phyloP scores from a whole-genome alignment of 306 rosid species.

The Sicyos edulis region DNA sequence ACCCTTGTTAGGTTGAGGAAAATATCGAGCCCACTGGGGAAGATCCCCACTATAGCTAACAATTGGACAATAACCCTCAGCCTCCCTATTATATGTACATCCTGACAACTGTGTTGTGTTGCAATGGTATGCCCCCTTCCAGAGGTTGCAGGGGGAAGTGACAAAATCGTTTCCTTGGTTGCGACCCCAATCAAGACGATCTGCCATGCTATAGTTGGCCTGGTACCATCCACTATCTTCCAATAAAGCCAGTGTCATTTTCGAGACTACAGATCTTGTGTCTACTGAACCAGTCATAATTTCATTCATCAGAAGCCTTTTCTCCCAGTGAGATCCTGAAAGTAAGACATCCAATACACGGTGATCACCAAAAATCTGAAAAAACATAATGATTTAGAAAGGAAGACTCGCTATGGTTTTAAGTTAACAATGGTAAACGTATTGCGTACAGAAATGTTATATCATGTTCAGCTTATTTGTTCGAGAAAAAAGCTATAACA shows the following conservation, averaged over 20 bases:
- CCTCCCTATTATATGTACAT: slow-evolving; percentile 97
- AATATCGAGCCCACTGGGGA: slow-evolving; percentile 93
- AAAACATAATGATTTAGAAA: no score
- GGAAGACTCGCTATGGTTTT: neutral
- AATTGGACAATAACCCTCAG: slow-evolving; percentile 97
- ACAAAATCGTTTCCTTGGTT: slow-evolving; percentile 90
- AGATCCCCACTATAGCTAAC: slow-evolving; percentile 82
- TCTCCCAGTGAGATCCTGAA: slow-evolving; percentile 97
- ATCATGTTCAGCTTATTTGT: neutral
- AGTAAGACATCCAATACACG: neutral
- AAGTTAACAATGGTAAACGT: neutral
- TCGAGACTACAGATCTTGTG: slow-evolving; percentile 94
- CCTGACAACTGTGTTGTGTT: slow-evolving; percentile 88
- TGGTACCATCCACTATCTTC: slow-evolving; percentile 99
- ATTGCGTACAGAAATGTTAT: slow-evolving; percentile 2
- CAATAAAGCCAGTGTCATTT: slow-evolving; percentile 90
- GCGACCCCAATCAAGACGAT: slow-evolving; percentile 94
- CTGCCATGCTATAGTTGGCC: slow-evolving; percentile 98
- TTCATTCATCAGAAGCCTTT: slow-evolving; percentile 95
- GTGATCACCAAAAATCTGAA: neutral
- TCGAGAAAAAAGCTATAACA: neutral
- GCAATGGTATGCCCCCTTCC: slow-evolving; percentile 98
- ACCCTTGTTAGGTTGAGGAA: slow-evolving; percentile 91
- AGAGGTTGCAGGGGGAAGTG: slow-evolving; percentile 76
- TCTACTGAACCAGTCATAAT: slow-evolving; percentile 99